Conservation (phyloP, 1,139 yeast species). For the Lodderomyces parapsilosis region DNA sequence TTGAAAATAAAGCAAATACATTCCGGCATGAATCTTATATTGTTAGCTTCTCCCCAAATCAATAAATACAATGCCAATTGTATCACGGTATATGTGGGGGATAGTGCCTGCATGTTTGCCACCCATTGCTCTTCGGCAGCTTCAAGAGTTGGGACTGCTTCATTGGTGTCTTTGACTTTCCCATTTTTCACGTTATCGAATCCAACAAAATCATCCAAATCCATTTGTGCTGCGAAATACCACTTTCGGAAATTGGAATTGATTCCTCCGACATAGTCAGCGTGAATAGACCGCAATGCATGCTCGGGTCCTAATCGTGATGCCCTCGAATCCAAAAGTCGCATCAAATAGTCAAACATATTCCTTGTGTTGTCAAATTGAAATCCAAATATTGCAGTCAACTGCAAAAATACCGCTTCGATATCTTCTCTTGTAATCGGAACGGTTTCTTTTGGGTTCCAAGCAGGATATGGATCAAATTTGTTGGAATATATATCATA, state of each 20-base stretch:
- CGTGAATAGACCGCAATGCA: constrained; percentile 63
- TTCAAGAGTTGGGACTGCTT: constrained; percentile 44
- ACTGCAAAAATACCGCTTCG: constrained; percentile 51
- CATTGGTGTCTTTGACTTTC: constrained; percentile 30
- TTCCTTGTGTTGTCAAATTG: constrained; percentile 62
- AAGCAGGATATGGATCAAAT: constrained; percentile 59
- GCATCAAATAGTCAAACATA: constrained; percentile 63
- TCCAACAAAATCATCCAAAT: constrained; percentile 79
- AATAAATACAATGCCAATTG: constrained; percentile 70
- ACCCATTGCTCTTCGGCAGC: constrained; percentile 84
- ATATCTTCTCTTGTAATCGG: constrained; percentile 64
- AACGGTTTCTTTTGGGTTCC: constrained; percentile 43
- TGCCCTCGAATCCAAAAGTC: constrained; percentile 66
- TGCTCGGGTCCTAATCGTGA: constrained; percentile 56
- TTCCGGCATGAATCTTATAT: constrained; percentile 80
- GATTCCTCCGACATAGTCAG: constrained; percentile 85
- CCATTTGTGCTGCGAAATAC: constrained; percentile 93
- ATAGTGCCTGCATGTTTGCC: constrained; percentile 52
- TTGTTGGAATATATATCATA: constrained; percentile 37
- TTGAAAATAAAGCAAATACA: constrained; percentile 78
- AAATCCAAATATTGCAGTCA: constrained; percentile 63
- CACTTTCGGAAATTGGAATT: constrained; percentile 90
- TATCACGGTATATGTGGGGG: constrained; percentile 55
- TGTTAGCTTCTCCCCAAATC: constrained; percentile 91
- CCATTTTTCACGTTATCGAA: constrained; percentile 54